Percentiles rank a stretch among this genome's conserved stretches.
These are phyloP conservation scores for Dioszegia aurantiaca DNA, from an alignment of 768 basidiomycete genomes.

Conservation along the genomic window DNA sequence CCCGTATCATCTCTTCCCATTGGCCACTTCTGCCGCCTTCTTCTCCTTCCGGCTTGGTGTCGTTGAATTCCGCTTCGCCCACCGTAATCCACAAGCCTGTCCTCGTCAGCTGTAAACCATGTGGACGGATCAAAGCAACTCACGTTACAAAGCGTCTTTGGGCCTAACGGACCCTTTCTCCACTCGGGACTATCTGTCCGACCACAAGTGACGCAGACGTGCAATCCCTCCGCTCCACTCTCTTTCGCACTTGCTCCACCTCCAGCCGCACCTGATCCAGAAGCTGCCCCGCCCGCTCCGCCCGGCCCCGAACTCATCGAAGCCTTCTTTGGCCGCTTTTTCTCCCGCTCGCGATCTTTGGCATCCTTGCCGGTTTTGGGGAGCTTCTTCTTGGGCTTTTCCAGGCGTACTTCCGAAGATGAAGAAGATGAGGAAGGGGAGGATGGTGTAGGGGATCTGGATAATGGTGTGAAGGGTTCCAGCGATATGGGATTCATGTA, in stretches of 20 bases:
- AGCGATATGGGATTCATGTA: constrained; percentile 11
- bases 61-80: constrained; percentile 72
- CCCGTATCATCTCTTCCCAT: not conserved
- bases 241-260: constrained; percentile 52
- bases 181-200: constrained; percentile 96
- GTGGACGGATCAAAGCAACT: constrained; percentile 19
- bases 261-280: constrained; percentile 7
- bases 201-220: constrained; percentile 89
- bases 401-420: not conserved
- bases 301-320: constrained; percentile 16
- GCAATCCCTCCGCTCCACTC: constrained; percentile 61
- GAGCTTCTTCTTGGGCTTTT: constrained; percentile 23
- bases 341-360: constrained; percentile 11
- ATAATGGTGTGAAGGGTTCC: constrained; percentile 10
- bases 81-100: constrained; percentile 76
- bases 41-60: constrained; percentile 36
- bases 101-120: constrained; percentile 15
- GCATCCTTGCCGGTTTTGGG: constrained; percentile 3
- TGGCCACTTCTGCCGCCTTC: constrained; percentile 20
- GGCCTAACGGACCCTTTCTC: constrained; percentile 92
- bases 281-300: constrained; percentile 3
- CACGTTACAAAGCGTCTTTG: constrained; percentile 94
- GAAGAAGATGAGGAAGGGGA: constrained; percentile 30
- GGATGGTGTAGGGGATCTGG: constrained; percentile 22
- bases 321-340: constrained; percentile 19